phyloP scores from a whole-genome alignment of 768 basidiomycete species.

The Rhizopogon salebrosus region DNA sequence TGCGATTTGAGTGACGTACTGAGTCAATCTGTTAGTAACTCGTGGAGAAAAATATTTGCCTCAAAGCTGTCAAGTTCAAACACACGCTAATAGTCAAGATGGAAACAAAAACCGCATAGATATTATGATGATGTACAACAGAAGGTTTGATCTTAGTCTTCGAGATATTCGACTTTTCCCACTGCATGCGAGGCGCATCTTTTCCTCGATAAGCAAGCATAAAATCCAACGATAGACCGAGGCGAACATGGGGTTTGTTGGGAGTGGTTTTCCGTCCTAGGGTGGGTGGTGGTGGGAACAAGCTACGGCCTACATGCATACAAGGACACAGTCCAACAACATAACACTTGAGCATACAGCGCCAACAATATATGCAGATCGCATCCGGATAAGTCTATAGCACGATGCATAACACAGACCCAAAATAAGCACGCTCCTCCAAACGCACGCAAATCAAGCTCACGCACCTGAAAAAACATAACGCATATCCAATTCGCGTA shows the following conservation, averaged over 20 bases:
- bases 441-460: background rate
- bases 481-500: background rate
- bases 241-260: slow-evolving; percentile 2
- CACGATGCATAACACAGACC: slow-evolving; percentile 9
- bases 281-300: slow-evolving; percentile 13
- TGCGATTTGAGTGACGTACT: background rate
- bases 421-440: slow-evolving; percentile 8
- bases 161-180: slow-evolving; percentile 16
- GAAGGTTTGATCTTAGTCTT: slow-evolving; percentile 1
- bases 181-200: slow-evolving; percentile 3
- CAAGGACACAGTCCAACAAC: slow-evolving; percentile 18
- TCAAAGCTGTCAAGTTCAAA: background rate
- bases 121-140: slow-evolving; percentile 12
- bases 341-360: slow-evolving; percentile 21
- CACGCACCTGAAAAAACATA: slow-evolving; percentile 3
- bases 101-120: slow-evolving; percentile 7
- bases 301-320: slow-evolving; percentile 27
- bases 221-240: slow-evolving; percentile 6
- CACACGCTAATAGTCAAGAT: background rate
- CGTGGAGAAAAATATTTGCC: no score
- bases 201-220: slow-evolving; percentile 15
- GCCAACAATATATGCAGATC: background rate
- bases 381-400: slow-evolving; percentile 10
- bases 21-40: background rate
- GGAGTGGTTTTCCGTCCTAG: slow-evolving; percentile 3